Base-by-base conservation (phyloP, 1,284 basidiomycete genomes). In the Inonotus hispidus region DNA sequence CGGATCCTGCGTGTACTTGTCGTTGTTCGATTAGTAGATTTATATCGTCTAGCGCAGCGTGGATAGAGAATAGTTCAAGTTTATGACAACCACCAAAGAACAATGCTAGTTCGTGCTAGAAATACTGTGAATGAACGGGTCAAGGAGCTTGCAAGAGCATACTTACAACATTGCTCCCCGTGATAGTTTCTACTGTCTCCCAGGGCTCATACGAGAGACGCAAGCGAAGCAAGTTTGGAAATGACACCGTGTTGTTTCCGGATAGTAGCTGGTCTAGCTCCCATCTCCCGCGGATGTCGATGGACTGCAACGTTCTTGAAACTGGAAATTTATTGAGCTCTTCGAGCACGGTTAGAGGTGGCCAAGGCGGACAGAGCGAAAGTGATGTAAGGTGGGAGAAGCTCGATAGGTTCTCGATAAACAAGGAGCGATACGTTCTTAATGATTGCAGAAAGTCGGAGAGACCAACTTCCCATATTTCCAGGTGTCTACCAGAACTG, bases 61-160 rank as follows among this genome's bases (percentile, higher is more conserved):
- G 60, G 25, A 57, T 43, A 3, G 60, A 62, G 19, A 62, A 23
- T 11, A 53, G 27, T 45, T 43, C 43, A 10, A 62, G 41, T 13
- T 58, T 53, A 10, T 8, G 11, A 2, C 29, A 58, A 3, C 39
- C 38, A 13, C 38, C 29, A 8, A 62, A 37, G n/a, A 57, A 53
- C 27, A n/a, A 14, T 16, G 46, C 19, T 16, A 62, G n/a, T 7
- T 19, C 19, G 14, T 53, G 29, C 60, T 62, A 14, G 16, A 54
- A 4, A 21, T 4, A 21, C 1, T n/a, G n/a, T 19, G 4, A 45
- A 23, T 25, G 3, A n/a, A 41, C 19, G 21, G 43, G n/a, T 43
- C 16, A 10, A 29, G 11, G 5, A 47, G 46, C 19, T 14, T 35
- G 35, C 13, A 21, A 5, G 11, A 52, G 11, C 19, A n/a, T 43